Evolutionary conservation across 371 early-diverging fungal species (phyloP), one percentile per base, ranked within the genome.

Genomic region (Mucor lusitanicus): DNA sequence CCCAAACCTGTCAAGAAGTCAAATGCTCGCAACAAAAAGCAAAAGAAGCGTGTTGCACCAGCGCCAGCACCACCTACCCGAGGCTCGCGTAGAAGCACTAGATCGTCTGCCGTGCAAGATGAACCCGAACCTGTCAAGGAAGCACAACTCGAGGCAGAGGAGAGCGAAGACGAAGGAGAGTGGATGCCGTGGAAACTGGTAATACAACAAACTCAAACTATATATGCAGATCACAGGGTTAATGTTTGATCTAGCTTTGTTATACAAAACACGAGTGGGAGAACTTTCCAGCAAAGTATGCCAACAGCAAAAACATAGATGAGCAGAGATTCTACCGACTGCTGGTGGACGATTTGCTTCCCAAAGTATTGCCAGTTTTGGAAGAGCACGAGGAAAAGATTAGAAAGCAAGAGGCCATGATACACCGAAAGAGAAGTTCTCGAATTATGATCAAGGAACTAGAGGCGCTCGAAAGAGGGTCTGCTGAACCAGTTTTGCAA

Each of bases 381-480:
- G 71, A 82, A 73, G 85, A 85, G 59, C 83, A 80, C 44, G 88
- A 88, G 39, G 81, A 80, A 53, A 79, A 80, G 50, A 57, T 74
- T 32, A 76, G 74, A 54, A 81, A 83, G 42, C 71, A 83, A 28
- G 89, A 87, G 44, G 89, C 89, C 1, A 66, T 88, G 8, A 62
- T 73, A n/a, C 77, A 87, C 46, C 82, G 90, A 39, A 92, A 90
- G 63, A 67, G 92, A 44, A 89, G 90, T 25, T 86, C 90, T 15
- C 85, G 91, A 33, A 81, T 90, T 21, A 85, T 88, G 65, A 78
- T 85, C 55, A 77, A 75, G 35, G 88, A 86, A 37, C 64, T 88
- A 59, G 85, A 85, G 42, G 72, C 79, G 21, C 71, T 84, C 27
- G 87, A 85, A 78, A 17, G 68, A 71, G 23, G 66, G 57, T 23